These are phyloP conservation scores for Heritiera littoralis DNA, from an alignment of 345 rosid genomes.

Conservation along the genomic window DNA sequence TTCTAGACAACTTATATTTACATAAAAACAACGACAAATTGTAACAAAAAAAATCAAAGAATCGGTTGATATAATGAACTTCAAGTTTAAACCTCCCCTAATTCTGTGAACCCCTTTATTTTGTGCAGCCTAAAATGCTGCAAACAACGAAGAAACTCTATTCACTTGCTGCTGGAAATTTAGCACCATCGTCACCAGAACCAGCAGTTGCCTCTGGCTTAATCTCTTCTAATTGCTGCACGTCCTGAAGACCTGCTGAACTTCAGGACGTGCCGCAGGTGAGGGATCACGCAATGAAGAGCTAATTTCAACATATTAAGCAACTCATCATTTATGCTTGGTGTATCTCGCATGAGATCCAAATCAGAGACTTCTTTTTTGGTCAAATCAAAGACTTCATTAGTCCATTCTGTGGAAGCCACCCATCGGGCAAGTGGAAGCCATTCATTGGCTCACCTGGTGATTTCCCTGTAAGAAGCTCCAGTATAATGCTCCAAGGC, in stretches of 20 bases:
- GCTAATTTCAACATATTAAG: slow-evolving; percentile 83
- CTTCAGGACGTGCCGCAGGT: slow-evolving; percentile 79
- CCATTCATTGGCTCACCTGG: slow-evolving; percentile 79
- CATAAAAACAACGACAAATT: neutral
- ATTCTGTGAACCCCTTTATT: neutral
- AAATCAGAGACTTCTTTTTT: slow-evolving; percentile 91
- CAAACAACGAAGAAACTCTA: slow-evolving; percentile 12
- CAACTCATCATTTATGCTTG: slow-evolving; percentile 67
- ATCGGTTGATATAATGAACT: slow-evolving; percentile 4
- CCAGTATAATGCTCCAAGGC: slow-evolving; percentile 81
- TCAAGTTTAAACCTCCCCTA: neutral
- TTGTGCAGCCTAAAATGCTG: too few species aligned
- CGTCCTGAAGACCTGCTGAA: slow-evolving; percentile 38
- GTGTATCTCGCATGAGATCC: slow-evolving; percentile 72
- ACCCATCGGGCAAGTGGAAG: slow-evolving; percentile 95
- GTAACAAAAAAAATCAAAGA: slow-evolving; percentile 18
- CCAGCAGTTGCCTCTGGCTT: slow-evolving; percentile 51
- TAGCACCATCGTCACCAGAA: slow-evolving; percentile 46
- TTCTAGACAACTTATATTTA: neutral
- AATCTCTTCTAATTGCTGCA: slow-evolving; percentile 74
- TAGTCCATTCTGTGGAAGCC: slow-evolving; percentile 91
- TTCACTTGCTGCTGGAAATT: slow-evolving; percentile 35
- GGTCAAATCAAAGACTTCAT: slow-evolving; percentile 87
- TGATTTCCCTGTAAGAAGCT: slow-evolving; percentile 86
- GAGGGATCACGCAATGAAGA: slow-evolving; percentile 84